phyloP scores from a whole-genome alignment of 805 yeast species.

The Candida tallmaniae region DNA sequence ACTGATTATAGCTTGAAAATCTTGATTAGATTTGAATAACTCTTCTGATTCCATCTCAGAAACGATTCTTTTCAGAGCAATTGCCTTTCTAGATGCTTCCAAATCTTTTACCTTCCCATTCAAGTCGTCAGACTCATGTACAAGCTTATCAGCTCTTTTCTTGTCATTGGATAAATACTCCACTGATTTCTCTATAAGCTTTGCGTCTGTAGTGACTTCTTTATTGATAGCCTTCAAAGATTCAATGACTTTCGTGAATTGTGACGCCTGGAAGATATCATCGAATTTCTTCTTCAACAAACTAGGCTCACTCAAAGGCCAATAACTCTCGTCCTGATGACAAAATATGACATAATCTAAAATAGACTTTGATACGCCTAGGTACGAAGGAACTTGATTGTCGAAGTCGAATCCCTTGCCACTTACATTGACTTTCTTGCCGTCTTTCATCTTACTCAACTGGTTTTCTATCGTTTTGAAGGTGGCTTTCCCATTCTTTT shows the following conservation, averaged over 20 bases:
- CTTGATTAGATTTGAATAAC: slow-evolving; percentile 73
- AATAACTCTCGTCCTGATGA: slow-evolving; percentile 93
- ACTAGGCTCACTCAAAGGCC: slow-evolving; percentile 96
- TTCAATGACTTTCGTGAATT: slow-evolving; percentile 87
- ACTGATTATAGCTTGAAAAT: slow-evolving; percentile 68
- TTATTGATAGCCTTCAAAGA: slow-evolving; percentile 70
- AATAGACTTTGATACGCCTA: slow-evolving; percentile 87
- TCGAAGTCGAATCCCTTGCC: slow-evolving; percentile 85
- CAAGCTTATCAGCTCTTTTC: slow-evolving; percentile 61
- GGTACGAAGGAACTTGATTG: slow-evolving; percentile 67
- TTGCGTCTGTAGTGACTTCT: slow-evolving; percentile 71
- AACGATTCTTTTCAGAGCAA: slow-evolving; percentile 47
- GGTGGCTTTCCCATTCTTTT: slow-evolving; percentile 46
- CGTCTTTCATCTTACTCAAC: slow-evolving; percentile 58
- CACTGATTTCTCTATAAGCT: slow-evolving; percentile 72
- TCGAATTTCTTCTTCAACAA: slow-evolving; percentile 87
- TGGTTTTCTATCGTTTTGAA: slow-evolving; percentile 93
- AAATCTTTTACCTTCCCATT: slow-evolving; percentile 40
- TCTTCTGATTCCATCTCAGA: slow-evolving; percentile 56
- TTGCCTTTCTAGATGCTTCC: slow-evolving; percentile 40
- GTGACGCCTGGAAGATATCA: slow-evolving; percentile 93
- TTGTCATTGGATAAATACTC: slow-evolving; percentile 71
- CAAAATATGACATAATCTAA: slow-evolving; percentile 92
- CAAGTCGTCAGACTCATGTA: slow-evolving; percentile 42
- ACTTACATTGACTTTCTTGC: slow-evolving; percentile 69